phyloP scores from a whole-genome alignment of 306 rosid genomes.

The Prinsepia uniflora region DNA sequence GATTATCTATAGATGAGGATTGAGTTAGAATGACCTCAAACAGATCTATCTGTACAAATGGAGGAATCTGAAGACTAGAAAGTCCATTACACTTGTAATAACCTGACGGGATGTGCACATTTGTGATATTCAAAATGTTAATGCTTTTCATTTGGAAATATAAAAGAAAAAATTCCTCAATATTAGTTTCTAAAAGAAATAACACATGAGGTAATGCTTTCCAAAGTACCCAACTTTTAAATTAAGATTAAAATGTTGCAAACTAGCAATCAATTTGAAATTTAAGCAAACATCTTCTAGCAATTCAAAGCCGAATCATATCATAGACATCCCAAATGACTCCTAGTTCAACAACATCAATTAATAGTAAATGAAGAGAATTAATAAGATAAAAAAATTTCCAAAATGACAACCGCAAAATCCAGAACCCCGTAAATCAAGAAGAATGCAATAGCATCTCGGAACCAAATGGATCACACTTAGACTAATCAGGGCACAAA shows the following conservation, averaged over 20 bases:
- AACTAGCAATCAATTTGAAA: conserved; percentile 21
- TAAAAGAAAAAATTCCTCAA: no score
- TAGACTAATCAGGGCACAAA: not conserved
- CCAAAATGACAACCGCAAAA: conserved; percentile 21
- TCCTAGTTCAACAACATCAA: not conserved
- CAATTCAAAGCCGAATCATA: conserved; percentile 8
- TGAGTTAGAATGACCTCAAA: no score
- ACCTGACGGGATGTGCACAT: no score
- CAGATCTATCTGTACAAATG: no score
- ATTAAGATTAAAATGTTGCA: not conserved
- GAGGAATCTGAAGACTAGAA: no score
- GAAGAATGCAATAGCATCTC: no score
- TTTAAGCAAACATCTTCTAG: conserved; percentile 42
- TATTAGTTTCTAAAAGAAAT: no score
- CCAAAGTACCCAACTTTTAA: not conserved
- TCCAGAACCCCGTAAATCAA: not conserved
- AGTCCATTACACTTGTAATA: no score
- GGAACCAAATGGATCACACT: not conserved
- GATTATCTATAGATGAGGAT: no score
- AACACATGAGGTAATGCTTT: no score
- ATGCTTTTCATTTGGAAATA: no score
- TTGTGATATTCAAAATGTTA: no score
- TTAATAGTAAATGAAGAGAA: not conserved
- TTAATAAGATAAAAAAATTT: not conserved
- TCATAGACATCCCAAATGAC: not conserved